Conservation (phyloP, 179 eudicot species). For the Corrigiola litoralis region DNA sequence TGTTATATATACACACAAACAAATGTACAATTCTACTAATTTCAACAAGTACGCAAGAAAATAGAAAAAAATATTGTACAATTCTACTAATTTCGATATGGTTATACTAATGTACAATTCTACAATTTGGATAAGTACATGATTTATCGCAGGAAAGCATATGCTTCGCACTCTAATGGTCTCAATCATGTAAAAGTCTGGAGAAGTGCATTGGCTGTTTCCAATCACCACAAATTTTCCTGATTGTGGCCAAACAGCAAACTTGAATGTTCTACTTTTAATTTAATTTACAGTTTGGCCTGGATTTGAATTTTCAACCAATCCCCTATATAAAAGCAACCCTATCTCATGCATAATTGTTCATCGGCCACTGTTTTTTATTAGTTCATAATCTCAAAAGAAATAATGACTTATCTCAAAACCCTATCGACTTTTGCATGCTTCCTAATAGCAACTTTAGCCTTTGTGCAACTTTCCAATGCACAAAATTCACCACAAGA, state of each 20-base stretch:
- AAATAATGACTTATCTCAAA: constrained; percentile 5
- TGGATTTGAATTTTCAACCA: not conserved
- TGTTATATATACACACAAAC: too few relatives aligned
- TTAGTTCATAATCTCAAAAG: not conserved
- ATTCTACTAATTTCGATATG: too few relatives aligned
- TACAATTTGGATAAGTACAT: too few relatives aligned
- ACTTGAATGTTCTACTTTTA: not conserved
- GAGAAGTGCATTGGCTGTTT: not conserved
- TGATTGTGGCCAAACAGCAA: not conserved
- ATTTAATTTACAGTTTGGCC: too few relatives aligned
- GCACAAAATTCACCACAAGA: constrained; percentile 50
- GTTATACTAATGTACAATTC: too few relatives aligned
- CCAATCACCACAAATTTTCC: constrained; percentile 2
- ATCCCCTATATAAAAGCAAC: not conserved
- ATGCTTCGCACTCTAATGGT: too few relatives aligned
- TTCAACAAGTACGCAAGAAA: too few relatives aligned
- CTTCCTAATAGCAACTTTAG: constrained; percentile 6
- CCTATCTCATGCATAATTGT: not conserved
- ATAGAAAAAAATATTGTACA: too few relatives aligned
- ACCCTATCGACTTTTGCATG: constrained; percentile 1
- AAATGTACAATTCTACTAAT: too few relatives aligned
- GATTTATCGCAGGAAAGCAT: too few relatives aligned
- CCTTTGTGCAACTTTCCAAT: not conserved
- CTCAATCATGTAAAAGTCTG: not conserved
- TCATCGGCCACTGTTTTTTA: not conserved